Base-by-base conservation (phyloP, 75 land plant species). In the Ceratopteris richardii region DNA sequence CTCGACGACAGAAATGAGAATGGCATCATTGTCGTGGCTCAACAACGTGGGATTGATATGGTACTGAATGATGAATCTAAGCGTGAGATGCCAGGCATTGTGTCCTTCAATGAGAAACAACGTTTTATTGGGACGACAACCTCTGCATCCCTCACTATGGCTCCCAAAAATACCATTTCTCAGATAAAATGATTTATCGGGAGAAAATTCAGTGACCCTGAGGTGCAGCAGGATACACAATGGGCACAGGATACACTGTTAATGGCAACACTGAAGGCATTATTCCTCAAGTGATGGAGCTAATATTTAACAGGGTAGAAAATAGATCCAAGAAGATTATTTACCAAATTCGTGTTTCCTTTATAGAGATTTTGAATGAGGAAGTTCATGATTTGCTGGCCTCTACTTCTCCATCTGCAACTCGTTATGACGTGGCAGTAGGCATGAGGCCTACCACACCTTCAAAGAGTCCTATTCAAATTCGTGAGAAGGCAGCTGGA, bases 351-450 rank as follows among this genome's bases (percentile, higher is more conserved):
- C 83, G 77, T 13, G 95, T 89, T 56, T 89, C 95, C 0, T 89
- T 85, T 50, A 89, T 89, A 62, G 95, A 89, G 99, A 95, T 95
- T 51, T 79, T 95, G 16, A 95, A 95, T 51, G 99, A 95, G 71
- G 99, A 95, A 68, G 84, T 95, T 0, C 90, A 87, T 78, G 99
- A 95, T 64, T 63, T 95, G 37, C 83, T 95, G 25, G 99, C 86
- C 31, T 63, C 82, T 57, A 80, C 66, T 57, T 37, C 76, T 23
- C 54, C 58, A 0, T 26, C 52, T 47, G 9, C 58, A 21, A 14
- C 36, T 2, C 69, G 44, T 51, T 12, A 37, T 58, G 77, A 80
- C 5, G 77, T 72, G 44, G 29, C 22, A 20, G 42, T 57, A 22
- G 76, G 68, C 24, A 39, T 57, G 31, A 18, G 62, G 0, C 30